A percentile compares a stretch with the other conserved stretches of the same genome.
These are phyloP conservation scores for Sporopachydermia quercuum DNA, from an alignment of 805 yeast genomes.

Conservation along the genomic window DNA sequence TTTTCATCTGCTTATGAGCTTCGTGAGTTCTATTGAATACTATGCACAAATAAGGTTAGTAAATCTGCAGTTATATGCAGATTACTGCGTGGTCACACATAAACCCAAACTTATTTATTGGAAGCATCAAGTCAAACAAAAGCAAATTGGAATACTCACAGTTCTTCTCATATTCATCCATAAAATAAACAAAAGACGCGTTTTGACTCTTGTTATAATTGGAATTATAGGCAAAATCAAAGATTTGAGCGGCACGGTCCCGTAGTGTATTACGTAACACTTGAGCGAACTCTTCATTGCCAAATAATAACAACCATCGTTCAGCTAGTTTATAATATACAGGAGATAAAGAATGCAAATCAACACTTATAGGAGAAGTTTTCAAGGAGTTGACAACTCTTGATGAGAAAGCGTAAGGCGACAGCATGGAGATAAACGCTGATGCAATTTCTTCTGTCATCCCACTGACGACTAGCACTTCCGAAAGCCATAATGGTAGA, in stretches of 20 bases:
- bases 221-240: constrained; percentile 51
- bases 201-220: constrained; percentile 26
- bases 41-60: no score
- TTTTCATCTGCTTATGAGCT: constrained; percentile 24
- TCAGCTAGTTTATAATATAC: constrained; percentile 57
- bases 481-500: constrained; percentile 83
- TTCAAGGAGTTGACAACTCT: constrained; percentile 73
- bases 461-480: constrained; percentile 40
- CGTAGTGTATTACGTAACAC: constrained; percentile 33
- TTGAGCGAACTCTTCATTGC: constrained; percentile 41
- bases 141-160: no score
- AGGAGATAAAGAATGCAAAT: constrained; percentile 47
- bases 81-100: no score
- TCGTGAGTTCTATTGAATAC: constrained; percentile 13
- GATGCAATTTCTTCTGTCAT: constrained; percentile 15
- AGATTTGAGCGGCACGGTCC: constrained; percentile 53
- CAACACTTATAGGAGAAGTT: constrained; percentile 51
- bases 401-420: constrained; percentile 53
- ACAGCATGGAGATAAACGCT: constrained; percentile 50
- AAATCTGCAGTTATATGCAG: no score
- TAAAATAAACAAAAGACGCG: constrained; percentile 39
- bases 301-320: constrained; percentile 64
- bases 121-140: no score
- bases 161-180: constrained; percentile 66
- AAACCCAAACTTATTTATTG: no score